These are phyloP conservation scores for Thelonectria discophora DNA, from an alignment of 2,329 filamentous ascomycete species.

Conservation along the genomic window DNA sequence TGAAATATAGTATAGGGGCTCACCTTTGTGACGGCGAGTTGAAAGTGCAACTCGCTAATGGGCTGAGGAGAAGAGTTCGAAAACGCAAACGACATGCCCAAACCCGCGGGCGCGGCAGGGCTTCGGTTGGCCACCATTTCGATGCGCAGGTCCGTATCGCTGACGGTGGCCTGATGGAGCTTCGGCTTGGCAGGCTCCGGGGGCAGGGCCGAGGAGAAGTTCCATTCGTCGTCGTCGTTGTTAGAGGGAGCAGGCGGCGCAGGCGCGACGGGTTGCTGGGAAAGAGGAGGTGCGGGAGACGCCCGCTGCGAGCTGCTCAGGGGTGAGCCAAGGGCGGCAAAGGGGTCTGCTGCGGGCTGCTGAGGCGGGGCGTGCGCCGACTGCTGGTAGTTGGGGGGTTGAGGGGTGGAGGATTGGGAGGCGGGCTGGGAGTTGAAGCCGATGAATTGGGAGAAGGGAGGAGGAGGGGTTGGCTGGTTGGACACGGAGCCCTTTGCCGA, in stretches of 20 bases:
- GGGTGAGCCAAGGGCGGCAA: constrained; percentile 56
- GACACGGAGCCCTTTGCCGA: constrained; percentile 58
- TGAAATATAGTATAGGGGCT: constrained; percentile 20
- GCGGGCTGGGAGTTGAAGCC: constrained; percentile 62
- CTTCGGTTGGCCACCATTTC: constrained; percentile 75
- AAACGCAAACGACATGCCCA: constrained; percentile 81
- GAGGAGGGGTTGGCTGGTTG: constrained; percentile 50
- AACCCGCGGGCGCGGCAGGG: constrained; percentile 60
- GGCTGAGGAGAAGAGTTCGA: constrained; percentile 79
- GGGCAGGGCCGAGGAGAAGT: constrained; percentile 87
- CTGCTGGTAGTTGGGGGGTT: constrained; percentile 58
- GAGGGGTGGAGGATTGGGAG: constrained; percentile 64
- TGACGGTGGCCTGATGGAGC: constrained; percentile 72
- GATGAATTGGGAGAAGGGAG: constrained; percentile 63
- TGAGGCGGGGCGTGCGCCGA: constrained; percentile 57
- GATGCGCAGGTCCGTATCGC: constrained; percentile 66
- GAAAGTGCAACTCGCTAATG: constrained; percentile 85
- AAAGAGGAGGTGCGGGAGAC: constrained; percentile 40
- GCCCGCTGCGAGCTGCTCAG: constrained; percentile 39
- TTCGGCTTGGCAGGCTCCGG: constrained; percentile 63
- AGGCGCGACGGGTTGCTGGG: constrained; percentile 40
- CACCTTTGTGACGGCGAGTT: constrained; percentile 94
- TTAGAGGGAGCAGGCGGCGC: constrained; percentile 47
- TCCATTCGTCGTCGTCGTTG: constrained; percentile 89
- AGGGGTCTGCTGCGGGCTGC: constrained; percentile 59